These are phyloP conservation scores for Rhizopogon vinicolor DNA, from an alignment of 768 basidiomycete genomes.

Conservation along the genomic window DNA sequence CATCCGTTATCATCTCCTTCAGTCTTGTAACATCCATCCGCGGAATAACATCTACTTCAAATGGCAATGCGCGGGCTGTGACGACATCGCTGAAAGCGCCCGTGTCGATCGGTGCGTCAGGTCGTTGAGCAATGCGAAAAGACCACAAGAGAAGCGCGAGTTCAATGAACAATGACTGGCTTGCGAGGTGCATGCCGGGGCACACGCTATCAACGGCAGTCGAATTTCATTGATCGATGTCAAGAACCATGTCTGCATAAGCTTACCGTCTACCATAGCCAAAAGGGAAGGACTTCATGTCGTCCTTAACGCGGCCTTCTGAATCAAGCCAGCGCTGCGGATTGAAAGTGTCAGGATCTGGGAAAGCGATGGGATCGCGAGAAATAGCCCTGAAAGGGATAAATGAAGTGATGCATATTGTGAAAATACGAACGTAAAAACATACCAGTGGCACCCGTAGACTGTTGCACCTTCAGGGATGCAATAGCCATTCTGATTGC, in stretches of 20 bases:
- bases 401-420: not conserved
- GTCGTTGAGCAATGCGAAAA: constrained; percentile 46
- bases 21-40: constrained; percentile 20
- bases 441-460: constrained; percentile 16
- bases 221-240: not conserved
- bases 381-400: constrained; percentile 35
- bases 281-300: constrained; percentile 42
- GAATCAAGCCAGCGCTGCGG: constrained; percentile 45
- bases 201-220: constrained; percentile 37
- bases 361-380: constrained; percentile 47
- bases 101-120: constrained; percentile 48
- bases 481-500: constrained; percentile 9
- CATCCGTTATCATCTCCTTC: constrained; percentile 8
- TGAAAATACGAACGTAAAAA: not conserved
- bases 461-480: constrained; percentile 19
- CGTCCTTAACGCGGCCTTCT: constrained; percentile 39
- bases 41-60: constrained; percentile 50
- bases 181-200: constrained; percentile 47
- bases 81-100: constrained; percentile 52
- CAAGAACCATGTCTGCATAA: not conserved
- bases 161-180: constrained; percentile 52
- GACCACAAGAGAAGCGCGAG: constrained; percentile 59
- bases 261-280: constrained; percentile 38
- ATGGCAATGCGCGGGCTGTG: constrained; percentile 54
- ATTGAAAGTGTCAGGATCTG: constrained; percentile 48